Evolutionary conservation across 2,329 filamentous ascomycete genomes (phyloP).

Genomic region (Colletotrichum tropicicola): DNA sequence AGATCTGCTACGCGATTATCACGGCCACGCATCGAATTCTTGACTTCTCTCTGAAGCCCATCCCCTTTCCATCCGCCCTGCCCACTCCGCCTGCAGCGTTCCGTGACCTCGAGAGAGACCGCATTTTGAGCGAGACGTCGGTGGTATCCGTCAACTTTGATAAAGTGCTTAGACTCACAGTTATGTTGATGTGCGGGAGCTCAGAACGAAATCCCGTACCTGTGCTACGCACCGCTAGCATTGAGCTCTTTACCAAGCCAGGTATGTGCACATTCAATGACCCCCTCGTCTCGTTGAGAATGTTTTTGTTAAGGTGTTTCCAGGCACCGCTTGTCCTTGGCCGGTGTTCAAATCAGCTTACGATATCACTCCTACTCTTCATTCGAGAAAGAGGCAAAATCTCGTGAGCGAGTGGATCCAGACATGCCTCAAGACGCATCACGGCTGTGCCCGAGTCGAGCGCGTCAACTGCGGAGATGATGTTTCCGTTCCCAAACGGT

Average conservation of each 20-base stretch:
- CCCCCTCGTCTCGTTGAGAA: neutral
- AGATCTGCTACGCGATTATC: too few relatives aligned
- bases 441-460: neutral
- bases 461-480: neutral
- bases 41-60: too few relatives aligned
- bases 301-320: neutral
- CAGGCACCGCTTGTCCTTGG: slow-evolving; percentile 9
- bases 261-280: neutral
- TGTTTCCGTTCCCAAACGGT: neutral
- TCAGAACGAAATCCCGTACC: neutral
- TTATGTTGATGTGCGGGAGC: neutral
- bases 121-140: too few relatives aligned
- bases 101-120: too few relatives aligned
- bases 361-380: neutral
- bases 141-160: too few relatives aligned
- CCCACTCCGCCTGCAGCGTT: too few relatives aligned
- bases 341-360: neutral
- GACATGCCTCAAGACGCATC: neutral
- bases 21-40: too few relatives aligned
- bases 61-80: too few relatives aligned
- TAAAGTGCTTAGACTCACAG: neutral
- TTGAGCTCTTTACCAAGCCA: slow-evolving; percentile 9
- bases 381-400: neutral
- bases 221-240: neutral
- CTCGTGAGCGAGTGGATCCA: neutral